Evolutionary conservation across 805 yeast genomes (phyloP), one percentile per base, ranked within the genome.

Genomic region (Sugiyamaella chiloensis): DNA sequence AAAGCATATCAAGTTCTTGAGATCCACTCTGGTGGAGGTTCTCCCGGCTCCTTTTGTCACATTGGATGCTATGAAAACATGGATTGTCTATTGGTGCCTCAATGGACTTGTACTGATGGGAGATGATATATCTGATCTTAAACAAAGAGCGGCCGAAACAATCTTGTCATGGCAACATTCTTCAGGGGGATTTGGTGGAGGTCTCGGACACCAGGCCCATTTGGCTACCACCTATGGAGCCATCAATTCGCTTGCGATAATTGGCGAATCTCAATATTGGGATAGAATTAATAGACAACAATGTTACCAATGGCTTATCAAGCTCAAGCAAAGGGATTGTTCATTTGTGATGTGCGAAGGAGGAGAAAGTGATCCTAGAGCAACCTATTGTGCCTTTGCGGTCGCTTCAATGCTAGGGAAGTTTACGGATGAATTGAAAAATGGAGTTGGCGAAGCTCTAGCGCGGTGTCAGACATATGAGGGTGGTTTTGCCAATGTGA

Each of bases 401-500:
- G 73, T 83, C 3, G 88, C 93, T 0, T 72, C 84, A 0, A 58
- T 89, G 48, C 72, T 90, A 26, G 73, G 78, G 49, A 72, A 90
- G 0, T 37, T 80, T 23, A 81, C 88, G 1, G 78, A 76, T 0
- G 85, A 83, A 52, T 66, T 93, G 6, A 53, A 67, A 0, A 68
- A 66, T 12, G 78, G 77, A 4, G 74, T 80, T 0, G 69, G 71
- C 2, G 76, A 75, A 11, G 91, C 89, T 82, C 55, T 93, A 11
- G 57, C 66, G 0, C 54, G 62, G 9, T 88, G 96, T 57, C 99
- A 93, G 65, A 86, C 91, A 0, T 90, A 76, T 61, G 99, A 95
- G 67, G 99, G 99, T 20, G 99, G 99, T 0, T 86, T 91, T 67
- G 88, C 90, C 1, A 96, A 95, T 1, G 72, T 73, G 17, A 93